Base-by-base conservation (phyloP, 2,329 filamentous ascomycete species). In the Eutypa lata region DNA sequence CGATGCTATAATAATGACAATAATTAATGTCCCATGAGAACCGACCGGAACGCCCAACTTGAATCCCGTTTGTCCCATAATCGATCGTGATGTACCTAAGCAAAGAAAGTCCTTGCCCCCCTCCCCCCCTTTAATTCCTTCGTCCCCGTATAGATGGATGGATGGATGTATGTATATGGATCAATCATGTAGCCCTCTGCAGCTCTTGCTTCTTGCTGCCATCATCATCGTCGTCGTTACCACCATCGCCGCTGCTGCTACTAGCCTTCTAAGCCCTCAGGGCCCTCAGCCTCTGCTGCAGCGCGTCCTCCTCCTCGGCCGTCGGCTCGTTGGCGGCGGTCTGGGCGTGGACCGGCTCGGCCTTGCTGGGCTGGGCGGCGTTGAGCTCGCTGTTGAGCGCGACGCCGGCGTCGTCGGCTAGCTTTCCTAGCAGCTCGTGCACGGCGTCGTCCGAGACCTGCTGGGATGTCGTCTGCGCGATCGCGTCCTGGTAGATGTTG, bases 401-500 rank as follows among this genome's bases (percentile, higher is more conserved):
- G 49, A 96, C 83, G 50, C 91, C 91, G 10, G 89, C 90, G 70
- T 95, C 91, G 69, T 96, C 91, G 57, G 91, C 91, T 43, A 94
- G 83, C 73, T 95, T 89, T 58, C 84, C 87, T 73, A 96, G 88
- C 57, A 96, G 74, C 60, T 90, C 86, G 70, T 96, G 91, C 2
- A 96, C 90, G 61, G 92, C 90, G 61, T 95, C 91, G 68, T 96
- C 72, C 76, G 89, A 74, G 75, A 92, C 70, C 77, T 89, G 68
- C 76, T 87, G 64, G 72, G 89, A 69, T 1, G 91, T 95, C 37
- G 88, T 88, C 55, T 88, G 87, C 21, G 83, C 85, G 57, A 92
- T 93, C 54, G 90, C 89, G 66, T 92, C 91, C 71, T 93, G 90
- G 72, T 94, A 94, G 72, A 92, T 91, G 61, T 86, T 80, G 69